Evolutionary conservation across 257 asterid species (phyloP).

Genomic region (Nicotiana tabacum): DNA sequence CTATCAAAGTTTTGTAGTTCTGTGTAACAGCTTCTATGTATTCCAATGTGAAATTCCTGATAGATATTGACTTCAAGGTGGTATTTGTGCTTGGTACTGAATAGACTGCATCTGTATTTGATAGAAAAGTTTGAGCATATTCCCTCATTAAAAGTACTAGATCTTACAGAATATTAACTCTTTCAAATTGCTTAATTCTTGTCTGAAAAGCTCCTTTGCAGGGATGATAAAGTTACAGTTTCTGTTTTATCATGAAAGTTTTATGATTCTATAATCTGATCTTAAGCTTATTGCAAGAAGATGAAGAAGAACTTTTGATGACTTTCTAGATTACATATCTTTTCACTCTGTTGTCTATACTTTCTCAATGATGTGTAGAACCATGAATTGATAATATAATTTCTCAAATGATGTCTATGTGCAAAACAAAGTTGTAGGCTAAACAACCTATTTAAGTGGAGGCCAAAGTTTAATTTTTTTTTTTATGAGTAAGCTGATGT

Average conservation of each 20-base stretch:
- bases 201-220: background rate
- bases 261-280: background rate
- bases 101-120: constrained; percentile 71
- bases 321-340: background rate
- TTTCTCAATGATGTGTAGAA: background rate
- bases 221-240: background rate
- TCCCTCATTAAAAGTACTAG: background rate
- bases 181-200: background rate
- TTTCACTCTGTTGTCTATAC: background rate
- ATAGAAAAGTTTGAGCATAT: background rate
- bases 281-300: background rate
- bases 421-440: background rate
- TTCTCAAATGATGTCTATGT: background rate
- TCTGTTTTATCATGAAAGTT: background rate
- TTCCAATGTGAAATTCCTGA: constrained; percentile 48
- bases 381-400: background rate
- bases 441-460: background rate
- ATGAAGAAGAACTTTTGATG: background rate
- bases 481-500: background rate
- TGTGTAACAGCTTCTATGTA: constrained; percentile 59
- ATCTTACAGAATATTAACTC: background rate
- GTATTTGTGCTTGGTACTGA: constrained; percentile 58
- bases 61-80: constrained; percentile 43
- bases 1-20: constrained; percentile 68
- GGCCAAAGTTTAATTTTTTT: background rate